Base-by-base conservation (phyloP, 768 basidiomycete species). In the Obba rivulosa region DNA sequence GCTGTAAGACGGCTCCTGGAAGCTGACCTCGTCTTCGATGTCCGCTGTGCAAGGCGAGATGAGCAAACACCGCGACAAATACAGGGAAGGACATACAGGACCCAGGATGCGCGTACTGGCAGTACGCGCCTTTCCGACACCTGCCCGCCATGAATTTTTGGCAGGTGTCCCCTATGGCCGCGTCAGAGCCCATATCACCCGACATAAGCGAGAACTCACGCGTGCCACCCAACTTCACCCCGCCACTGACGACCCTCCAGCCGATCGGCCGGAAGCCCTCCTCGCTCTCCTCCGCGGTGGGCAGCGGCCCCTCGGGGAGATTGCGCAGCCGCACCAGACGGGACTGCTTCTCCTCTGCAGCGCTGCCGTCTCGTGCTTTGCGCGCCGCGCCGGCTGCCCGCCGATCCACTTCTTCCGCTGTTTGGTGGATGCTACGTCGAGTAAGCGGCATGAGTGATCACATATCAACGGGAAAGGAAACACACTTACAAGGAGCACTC, bases 161-260 rank as follows among this genome's bases (percentile, higher is more conserved):
- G 43, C 64, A 67, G 1, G 58, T 37, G 28, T 61, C 52, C 4
- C 65, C 65, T 66, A 31, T 8, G 34, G n/a, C 24, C 8, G 17
- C 34, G 45, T 28, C 16, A 43, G 25, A 38, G 14, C 1, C 8
- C 13, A 13, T 13, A 31, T 25, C 17, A 13, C 5, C 5, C 28
- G 10, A 7, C 17, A 34, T 10, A 23, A 9, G 16, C 13, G 18
- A 21, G 8, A 34, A 14, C 39, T 51, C 62, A 35, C 47, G 63
- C 66, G 55, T 31, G 45, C 64, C 78, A 51, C 74, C 76, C 72
- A 87, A 74, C 64, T 77, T 72, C n/a, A 87, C 86, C 3, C 86
- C 86, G 13, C 86, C 86, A 0, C 86, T 84, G 43, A 88, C 83
- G 11, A 88, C 85, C 37, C 86, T 74, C 86, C 86, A 88, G 3